Percentiles rank a stretch among this genome's conserved stretches.
Conservation (phyloP, 2,329 filamentous ascomycete species). For the Stenocarpella maydis region DNA sequence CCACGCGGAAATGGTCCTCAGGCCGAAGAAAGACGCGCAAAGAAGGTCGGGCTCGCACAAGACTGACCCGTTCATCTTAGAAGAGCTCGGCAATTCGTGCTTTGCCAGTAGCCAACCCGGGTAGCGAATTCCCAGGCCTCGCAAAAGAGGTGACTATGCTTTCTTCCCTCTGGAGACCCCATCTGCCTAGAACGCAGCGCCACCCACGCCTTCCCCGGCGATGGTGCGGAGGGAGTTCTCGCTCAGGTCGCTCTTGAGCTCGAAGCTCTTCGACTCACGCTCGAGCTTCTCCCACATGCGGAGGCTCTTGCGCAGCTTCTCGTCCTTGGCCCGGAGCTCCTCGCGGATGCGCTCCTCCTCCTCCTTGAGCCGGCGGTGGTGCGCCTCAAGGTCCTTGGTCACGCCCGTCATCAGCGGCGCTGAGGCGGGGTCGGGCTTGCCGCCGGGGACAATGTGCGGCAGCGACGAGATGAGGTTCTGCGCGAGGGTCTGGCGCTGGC, state of each 20-base stretch:
- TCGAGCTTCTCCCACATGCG: slow-evolving; percentile 63
- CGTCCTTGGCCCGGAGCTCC: slow-evolving; percentile 62
- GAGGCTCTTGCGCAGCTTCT: slow-evolving; percentile 61
- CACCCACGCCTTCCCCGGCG: slow-evolving; percentile 63
- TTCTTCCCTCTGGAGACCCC: too few species aligned
- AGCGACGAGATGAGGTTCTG: slow-evolving; percentile 61
- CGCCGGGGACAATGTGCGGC: slow-evolving; percentile 61
- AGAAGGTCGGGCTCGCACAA: background rate
- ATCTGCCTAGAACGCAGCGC: slow-evolving; percentile 59
- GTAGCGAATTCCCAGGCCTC: background rate
- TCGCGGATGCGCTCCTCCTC: slow-evolving; percentile 66
- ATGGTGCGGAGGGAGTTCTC: slow-evolving; percentile 65
- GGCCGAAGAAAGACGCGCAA: background rate
- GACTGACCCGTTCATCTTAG: too few species aligned
- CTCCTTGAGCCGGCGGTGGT: slow-evolving; percentile 61
- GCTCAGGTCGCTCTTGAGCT: slow-evolving; percentile 64
- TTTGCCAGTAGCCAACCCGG: background rate
- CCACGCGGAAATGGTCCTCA: background rate
- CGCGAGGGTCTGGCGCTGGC: slow-evolving; percentile 55
- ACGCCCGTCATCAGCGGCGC: slow-evolving; percentile 56
- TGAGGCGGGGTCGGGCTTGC: slow-evolving; percentile 60
- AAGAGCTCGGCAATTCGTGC: background rate
- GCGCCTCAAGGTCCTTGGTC: slow-evolving; percentile 61
- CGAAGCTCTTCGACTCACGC: slow-evolving; percentile 61
- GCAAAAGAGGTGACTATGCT: background rate